Evolutionary conservation across 345 rosid genomes (phyloP).

Genomic region (Populus pruinosa): DNA sequence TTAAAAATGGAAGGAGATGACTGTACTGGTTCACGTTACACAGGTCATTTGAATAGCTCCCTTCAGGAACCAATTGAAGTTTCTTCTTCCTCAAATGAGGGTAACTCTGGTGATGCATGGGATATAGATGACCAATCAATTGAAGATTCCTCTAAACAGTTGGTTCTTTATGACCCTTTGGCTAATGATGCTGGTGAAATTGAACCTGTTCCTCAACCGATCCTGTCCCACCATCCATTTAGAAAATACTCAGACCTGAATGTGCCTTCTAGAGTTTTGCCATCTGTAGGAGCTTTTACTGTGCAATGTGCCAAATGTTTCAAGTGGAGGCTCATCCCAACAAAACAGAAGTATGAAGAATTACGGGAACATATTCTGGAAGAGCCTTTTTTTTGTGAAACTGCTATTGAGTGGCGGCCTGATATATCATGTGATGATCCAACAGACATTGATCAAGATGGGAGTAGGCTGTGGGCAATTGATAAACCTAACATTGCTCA

Average conservation of each 20-base stretch:
- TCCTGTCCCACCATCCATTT: constrained; percentile 16
- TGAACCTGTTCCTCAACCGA: constrained; percentile 30
- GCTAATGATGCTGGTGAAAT: constrained; percentile 32
- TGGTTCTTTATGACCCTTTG: constrained; percentile 60
- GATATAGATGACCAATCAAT: constrained; percentile 21
- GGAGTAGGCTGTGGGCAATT: constrained; percentile 88
- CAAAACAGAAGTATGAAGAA: constrained; percentile 85
- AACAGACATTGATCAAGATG: constrained; percentile 84
- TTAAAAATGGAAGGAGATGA: constrained; percentile 42
- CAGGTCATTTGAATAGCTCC: constrained; percentile 18
- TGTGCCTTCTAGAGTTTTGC: constrained; percentile 40
- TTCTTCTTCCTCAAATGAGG: constrained; percentile 34
- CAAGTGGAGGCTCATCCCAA: constrained; percentile 90
- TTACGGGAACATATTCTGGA: constrained; percentile 77
- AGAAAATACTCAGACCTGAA: constrained; percentile 21
- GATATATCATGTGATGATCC: constrained; percentile 72
- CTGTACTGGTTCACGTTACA: constrained; percentile 21
- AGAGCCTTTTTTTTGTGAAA: constrained; percentile 64
- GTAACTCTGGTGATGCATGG: constrained; percentile 31
- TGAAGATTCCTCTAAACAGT: constrained; percentile 45
- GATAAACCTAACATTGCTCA: constrained; percentile 87
- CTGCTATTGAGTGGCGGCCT: constrained; percentile 77
- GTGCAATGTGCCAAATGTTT: constrained; percentile 87
- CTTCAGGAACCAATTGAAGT: constrained; percentile 24
- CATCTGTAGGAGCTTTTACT: constrained; percentile 83